Evolutionary conservation across 805 yeast genomes (phyloP), one percentile per base, ranked within the genome.

Genomic region (Saccharomycopsis oosterbeekiorum): DNA sequence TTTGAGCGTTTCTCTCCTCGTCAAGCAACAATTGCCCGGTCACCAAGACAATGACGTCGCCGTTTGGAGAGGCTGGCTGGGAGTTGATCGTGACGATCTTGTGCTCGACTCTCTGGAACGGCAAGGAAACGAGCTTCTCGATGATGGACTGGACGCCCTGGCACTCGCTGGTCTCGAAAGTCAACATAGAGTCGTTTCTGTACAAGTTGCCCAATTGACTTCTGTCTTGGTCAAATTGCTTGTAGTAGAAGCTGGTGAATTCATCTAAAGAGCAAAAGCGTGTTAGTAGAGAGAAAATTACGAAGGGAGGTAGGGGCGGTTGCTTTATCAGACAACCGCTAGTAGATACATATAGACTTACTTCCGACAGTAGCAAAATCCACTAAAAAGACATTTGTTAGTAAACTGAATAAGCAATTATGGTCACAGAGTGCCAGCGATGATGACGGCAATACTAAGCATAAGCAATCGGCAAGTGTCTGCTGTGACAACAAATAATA

Each of bases 111-210:
- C 91, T 91, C 73, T 82, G 86, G 81, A 94, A 94, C 59, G 97
- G 97, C 69, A 94, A 81, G 43, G 91, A 82, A 29, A 84, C 85
- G 67, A 94, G 83, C 74, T 94, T 93, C 78, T 94, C 98, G 65
- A 94, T 91, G 70, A 94, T 94, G 69, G 80, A 86, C 78, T 86
- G 85, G 62, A 96, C 89, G 68, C 99, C 99, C 79, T 93, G 99
- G 67, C 88, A 80, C 80, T 93, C 97, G 63, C 91, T 80, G 60
- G 92, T 85, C 78, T 94, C 99, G 70, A 94, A 94, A 56, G 99
- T 94, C 76, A 94, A 80, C 99, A 94, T 94, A 36, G 97, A 91
- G 73, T 89, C 92, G 65, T 90, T 97, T 74, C 99, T 88, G 85
- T 93, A 93, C 70, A 93, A 83, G 78, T 89, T 87, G 68, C 96